Evolutionary conservation across 2,329 filamentous ascomycete genomes (phyloP).

Genomic region (Ampelomyces quisqualis): DNA sequence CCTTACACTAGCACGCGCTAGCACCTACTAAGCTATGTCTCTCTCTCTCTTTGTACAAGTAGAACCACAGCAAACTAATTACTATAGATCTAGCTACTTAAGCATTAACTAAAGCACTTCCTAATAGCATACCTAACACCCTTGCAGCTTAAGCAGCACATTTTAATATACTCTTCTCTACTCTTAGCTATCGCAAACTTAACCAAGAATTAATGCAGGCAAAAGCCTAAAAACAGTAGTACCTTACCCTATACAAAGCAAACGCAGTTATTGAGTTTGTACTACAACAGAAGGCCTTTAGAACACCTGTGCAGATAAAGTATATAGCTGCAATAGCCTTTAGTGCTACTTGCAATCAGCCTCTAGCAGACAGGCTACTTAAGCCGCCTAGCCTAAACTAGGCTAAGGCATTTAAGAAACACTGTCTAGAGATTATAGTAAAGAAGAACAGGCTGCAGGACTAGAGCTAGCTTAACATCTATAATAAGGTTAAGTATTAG

Average conservation of each 20-base stretch:
- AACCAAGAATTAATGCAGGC: slow-evolving; percentile 12
- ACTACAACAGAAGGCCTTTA: slow-evolving; percentile 16
- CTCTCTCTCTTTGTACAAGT: too few species aligned
- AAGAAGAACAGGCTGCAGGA: slow-evolving; percentile 19
- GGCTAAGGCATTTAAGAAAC: slow-evolving; percentile 15
- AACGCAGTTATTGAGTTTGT: slow-evolving; percentile 25
- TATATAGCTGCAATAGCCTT: slow-evolving; percentile 20
- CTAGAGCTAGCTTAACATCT: slow-evolving; percentile 24
- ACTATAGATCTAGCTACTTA: slow-evolving; percentile 9
- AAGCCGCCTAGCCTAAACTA: slow-evolving; percentile 21
- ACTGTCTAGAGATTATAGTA: slow-evolving; percentile 15
- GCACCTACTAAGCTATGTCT: too few species aligned
- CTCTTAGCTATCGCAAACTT: slow-evolving; percentile 22
- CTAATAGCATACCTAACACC: slow-evolving; percentile 1
- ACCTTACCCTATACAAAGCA: slow-evolving; percentile 32
- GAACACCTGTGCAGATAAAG: slow-evolving; percentile 18
- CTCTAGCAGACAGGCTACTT: slow-evolving; percentile 5
- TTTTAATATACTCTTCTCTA: slow-evolving; percentile 21
- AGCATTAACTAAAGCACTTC: slow-evolving; percentile 13
- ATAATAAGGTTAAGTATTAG: slow-evolving; percentile 24
- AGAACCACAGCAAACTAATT: background rate
- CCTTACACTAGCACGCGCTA: background rate
- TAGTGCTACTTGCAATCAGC: slow-evolving; percentile 9
- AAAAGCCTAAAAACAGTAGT: slow-evolving; percentile 32
- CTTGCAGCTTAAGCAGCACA: slow-evolving; percentile 4